Evolutionary conservation across 805 yeast species (phyloP).

Genomic region (Candida coquimbonensis): DNA sequence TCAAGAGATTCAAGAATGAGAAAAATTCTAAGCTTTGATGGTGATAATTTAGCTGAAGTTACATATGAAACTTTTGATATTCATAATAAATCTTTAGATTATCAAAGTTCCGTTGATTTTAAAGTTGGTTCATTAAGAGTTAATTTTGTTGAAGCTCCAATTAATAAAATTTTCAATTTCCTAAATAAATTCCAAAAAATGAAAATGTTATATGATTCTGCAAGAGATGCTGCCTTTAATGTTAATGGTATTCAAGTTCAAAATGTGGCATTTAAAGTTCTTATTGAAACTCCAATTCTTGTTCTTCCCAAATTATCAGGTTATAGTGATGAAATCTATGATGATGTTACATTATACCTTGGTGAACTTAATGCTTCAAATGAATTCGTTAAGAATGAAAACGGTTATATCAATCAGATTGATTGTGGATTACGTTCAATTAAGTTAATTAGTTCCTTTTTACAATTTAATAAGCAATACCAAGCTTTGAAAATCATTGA

Average conservation of each 20-base stretch:
- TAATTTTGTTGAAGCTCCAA: conserved; percentile 76
- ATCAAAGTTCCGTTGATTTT: conserved; percentile 51
- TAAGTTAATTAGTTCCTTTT: conserved; percentile 55
- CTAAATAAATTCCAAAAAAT: conserved; percentile 70
- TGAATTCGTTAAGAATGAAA: conserved; percentile 34
- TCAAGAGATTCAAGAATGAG: conserved; percentile 53
- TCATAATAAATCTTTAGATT: conserved; percentile 38
- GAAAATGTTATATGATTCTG: conserved; percentile 85
- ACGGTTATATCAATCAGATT: conserved; percentile 44
- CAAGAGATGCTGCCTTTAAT: conserved; percentile 81
- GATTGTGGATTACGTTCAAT: conserved; percentile 68
- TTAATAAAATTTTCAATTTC: conserved; percentile 58
- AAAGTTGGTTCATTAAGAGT: conserved; percentile 70
- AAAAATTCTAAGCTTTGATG: conserved; percentile 71
- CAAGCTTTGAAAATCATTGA: conserved; percentile 53
- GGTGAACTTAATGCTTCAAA: conserved; percentile 80
- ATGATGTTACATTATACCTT: conserved; percentile 60
- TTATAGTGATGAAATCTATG: conserved; percentile 37
- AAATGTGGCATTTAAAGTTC: conserved; percentile 61
- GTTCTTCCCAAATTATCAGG: conserved; percentile 61
- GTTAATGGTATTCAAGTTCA: conserved; percentile 63
- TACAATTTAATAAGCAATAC: conserved; percentile 32
- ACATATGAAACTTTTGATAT: conserved; percentile 75
- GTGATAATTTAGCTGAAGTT: conserved; percentile 73
- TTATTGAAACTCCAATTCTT: conserved; percentile 74